Evolutionary conservation across 129 eudicot genomes (phyloP).

Genomic region (Logfia minima): DNA sequence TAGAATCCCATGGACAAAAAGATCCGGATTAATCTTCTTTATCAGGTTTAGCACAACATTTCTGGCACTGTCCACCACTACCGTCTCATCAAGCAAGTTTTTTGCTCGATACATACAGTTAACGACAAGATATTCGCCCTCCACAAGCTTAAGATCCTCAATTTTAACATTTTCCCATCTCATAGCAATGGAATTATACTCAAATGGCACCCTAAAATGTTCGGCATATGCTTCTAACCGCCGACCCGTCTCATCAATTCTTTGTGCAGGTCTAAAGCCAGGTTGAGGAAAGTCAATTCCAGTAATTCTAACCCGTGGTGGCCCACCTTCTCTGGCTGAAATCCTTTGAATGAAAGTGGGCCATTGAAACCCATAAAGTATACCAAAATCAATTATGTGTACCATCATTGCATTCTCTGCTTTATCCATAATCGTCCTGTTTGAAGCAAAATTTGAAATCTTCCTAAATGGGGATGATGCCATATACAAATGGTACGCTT

Average conservation of each 20-base stretch:
- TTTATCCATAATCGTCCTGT: constrained; percentile 46
- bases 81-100: constrained; percentile 78
- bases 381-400: constrained; percentile 89
- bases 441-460: constrained; percentile 59
- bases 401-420: constrained; percentile 42
- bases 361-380: constrained; percentile 91
- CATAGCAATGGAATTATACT: constrained; percentile 65
- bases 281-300: constrained; percentile 95
- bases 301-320: constrained; percentile 68
- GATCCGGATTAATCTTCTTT: constrained; percentile 55
- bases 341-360: constrained; percentile 72
- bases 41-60: constrained; percentile 55
- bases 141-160: constrained; percentile 60
- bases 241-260: constrained; percentile 71
- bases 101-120: constrained; percentile 61
- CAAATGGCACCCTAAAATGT: constrained; percentile 57
- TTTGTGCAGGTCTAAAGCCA: constrained; percentile 79
- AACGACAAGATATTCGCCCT: constrained; percentile 60
- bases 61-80: constrained; percentile 62
- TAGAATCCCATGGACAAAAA: constrained; percentile 68
- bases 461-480: constrained; percentile 67
- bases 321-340: constrained; percentile 49
- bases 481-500: constrained; percentile 60
- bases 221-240: constrained; percentile 60
- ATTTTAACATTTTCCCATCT: constrained; percentile 69